Evolutionary conservation across 495 filamentous ascomycete species (phyloP).

Genomic region (Penicillium silybi): DNA sequence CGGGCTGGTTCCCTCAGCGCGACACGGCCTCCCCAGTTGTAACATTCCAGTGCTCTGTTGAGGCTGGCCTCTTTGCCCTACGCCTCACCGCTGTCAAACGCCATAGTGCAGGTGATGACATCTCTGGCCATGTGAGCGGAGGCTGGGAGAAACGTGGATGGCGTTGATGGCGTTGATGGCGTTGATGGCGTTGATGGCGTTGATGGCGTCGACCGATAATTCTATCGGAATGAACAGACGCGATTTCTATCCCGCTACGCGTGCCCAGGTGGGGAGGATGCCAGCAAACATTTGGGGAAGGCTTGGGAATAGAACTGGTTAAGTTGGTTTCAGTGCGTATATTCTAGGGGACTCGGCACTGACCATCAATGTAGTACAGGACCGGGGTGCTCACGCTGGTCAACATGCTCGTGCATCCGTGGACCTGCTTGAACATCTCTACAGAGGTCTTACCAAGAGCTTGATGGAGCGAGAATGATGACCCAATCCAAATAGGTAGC

Average conservation of each 20-base stretch:
- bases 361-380: too few species aligned
- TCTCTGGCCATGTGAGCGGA: slow-evolving; percentile 1
- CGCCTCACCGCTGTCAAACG: neutral
- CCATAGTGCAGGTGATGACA: slow-evolving; percentile 2
- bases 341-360: too few species aligned
- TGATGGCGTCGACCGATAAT: neutral
- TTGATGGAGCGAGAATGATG: too few species aligned
- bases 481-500: too few species aligned
- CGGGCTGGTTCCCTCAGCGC: slow-evolving; percentile 2
- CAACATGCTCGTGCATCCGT: neutral
- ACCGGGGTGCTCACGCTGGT: neutral
- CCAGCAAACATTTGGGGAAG: neutral
- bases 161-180: neutral
- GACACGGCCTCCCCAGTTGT: neutral
- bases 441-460: neutral
- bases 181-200: neutral
- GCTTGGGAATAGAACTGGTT: too few species aligned
- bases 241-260: neutral
- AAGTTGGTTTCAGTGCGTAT: too few species aligned
- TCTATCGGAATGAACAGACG: neutral
- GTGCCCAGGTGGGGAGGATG: neutral
- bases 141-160: neutral
- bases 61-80: slow-evolving; percentile 5
- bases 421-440: too few species aligned
- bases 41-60: slow-evolving; percentile 14